Percentiles rank a stretch among this genome's conserved stretches.
phyloP scores from a whole-genome alignment of 2,329 filamentous ascomycete genomes.

The Cryphonectria japonica region DNA sequence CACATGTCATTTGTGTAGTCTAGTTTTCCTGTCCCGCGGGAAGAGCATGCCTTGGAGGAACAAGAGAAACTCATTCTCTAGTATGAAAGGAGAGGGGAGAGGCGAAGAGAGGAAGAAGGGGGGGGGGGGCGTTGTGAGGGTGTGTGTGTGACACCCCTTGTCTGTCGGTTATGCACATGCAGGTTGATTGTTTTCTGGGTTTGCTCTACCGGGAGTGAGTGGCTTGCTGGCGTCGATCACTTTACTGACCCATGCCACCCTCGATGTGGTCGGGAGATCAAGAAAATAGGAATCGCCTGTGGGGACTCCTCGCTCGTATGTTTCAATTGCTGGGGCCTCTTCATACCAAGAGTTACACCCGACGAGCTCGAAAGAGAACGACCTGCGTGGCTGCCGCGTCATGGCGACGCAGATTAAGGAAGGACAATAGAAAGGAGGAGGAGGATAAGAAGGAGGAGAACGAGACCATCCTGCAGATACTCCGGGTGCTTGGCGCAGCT shows the following conservation, averaged over 20 bases:
- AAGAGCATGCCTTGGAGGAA: neutral
- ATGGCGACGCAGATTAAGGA: neutral
- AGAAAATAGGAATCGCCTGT: neutral
- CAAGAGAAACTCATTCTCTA: neutral
- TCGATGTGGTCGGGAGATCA: neutral
- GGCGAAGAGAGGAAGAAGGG: neutral
- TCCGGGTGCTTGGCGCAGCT: neutral
- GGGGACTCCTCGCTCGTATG: neutral
- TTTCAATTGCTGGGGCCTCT: neutral
- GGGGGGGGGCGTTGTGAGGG: neutral
- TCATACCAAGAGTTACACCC: neutral
- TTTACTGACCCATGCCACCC: neutral
- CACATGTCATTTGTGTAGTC: neutral
- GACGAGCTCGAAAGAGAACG: neutral
- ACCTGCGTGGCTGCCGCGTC: neutral
- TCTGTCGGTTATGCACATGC: neutral
- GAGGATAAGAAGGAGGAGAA: neutral
- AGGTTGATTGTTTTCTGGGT: neutral
- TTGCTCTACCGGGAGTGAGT: neutral
- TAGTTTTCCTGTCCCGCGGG: neutral
- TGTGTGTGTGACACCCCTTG: neutral
- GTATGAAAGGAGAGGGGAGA: neutral
- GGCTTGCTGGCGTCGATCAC: neutral
- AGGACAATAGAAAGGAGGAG: neutral
- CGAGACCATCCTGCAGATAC: neutral